Evolutionary conservation across 352 stramenopile species (phyloP), one percentile per base, ranked within the genome.

Genomic region (Globisporangium echinulatum): DNA sequence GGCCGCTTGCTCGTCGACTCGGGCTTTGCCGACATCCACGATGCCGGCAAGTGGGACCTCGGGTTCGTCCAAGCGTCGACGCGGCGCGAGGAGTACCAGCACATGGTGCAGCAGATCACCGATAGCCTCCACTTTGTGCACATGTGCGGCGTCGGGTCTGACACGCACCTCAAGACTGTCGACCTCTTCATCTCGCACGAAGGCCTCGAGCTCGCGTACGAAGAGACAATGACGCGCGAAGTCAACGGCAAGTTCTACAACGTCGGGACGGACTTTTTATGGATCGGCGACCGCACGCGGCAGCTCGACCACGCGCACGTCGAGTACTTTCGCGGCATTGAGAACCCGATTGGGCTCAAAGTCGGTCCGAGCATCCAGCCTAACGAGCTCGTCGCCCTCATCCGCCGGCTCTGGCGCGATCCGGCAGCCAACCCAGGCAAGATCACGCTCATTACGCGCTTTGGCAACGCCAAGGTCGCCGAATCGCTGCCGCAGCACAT

Each of bases 291-390:
- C 80, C 92, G 97, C 56, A 99, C 97, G 59, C 86, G 97, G 52
- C 90, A 99, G 77, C 84, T 99, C 15, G 97, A 99, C 74, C 88
- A 97, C 59, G 96, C 96, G 17, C 97, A 99, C 68, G 82, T 99
- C 54, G 97, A 99, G 84, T 99, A 99, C 80, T 94, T 97, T 60
- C 88, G 96, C 17, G 97, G 97, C 36, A 97, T 99, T 66, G 89
- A 95, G 61, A 99, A 99, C 82, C 97, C 97, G 11, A 96, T 99
- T 47, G 97, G 96, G 59, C 96, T 99, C 66, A 99, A 99, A 77
- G 79, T 99, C 57, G 96, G 89, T 19, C 94, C 98, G 59, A 98
- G 96, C 70, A 98, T 96, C 79, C 88, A 84, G 49, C 86, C 93
- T 8, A 88, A 97, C 2, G 96, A 99, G 69, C 79, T 99, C 38